These are phyloP conservation scores for Thielaviopsis ethacetica DNA, from an alignment of 2,329 filamentous ascomycete species.

Conservation along the genomic window DNA sequence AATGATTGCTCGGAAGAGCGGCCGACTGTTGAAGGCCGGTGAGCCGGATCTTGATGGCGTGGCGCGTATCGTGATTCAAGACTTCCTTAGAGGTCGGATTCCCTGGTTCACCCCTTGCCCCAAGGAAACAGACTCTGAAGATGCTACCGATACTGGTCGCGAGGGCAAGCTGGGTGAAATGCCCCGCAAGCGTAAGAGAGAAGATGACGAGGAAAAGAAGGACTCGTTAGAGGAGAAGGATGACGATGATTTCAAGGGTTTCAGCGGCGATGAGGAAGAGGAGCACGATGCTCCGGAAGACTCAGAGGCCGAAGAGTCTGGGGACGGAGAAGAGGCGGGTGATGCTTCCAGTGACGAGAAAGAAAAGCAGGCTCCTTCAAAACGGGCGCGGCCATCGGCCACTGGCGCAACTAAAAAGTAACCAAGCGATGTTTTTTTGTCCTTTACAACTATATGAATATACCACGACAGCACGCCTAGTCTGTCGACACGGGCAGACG, in stretches of 20 bases:
- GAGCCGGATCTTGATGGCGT: conserved; percentile 90
- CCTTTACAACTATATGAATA: neutral
- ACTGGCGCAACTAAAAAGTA: conserved; percentile 1
- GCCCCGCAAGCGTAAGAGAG: conserved; percentile 58
- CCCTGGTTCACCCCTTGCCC: conserved; percentile 80
- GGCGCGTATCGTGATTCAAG: conserved; percentile 91
- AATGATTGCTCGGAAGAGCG: conserved; percentile 69
- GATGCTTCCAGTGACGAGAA: conserved; percentile 4
- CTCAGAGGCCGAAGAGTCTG: conserved; percentile 14
- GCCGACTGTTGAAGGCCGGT: conserved; percentile 75
- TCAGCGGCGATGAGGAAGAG: conserved; percentile 23
- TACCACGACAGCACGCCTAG: neutral
- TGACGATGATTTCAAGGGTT: conserved; percentile 30
- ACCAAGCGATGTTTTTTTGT: neutral
- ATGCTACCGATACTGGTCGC: conserved; percentile 46
- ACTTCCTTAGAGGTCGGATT: conserved; percentile 87
- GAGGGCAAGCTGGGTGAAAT: conserved; percentile 75
- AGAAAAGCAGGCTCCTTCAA: neutral
- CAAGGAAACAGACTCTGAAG: conserved; percentile 29
- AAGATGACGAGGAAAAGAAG: conserved; percentile 30
- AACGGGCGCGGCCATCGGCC: conserved; percentile 4
- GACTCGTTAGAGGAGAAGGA: conserved; percentile 21
- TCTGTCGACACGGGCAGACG: neutral
- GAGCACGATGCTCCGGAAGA: conserved; percentile 16
- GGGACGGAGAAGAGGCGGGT: conserved; percentile 15